Conservation (phyloP, 1,284 basidiomycete species). For the Amylostereum chailletii region DNA sequence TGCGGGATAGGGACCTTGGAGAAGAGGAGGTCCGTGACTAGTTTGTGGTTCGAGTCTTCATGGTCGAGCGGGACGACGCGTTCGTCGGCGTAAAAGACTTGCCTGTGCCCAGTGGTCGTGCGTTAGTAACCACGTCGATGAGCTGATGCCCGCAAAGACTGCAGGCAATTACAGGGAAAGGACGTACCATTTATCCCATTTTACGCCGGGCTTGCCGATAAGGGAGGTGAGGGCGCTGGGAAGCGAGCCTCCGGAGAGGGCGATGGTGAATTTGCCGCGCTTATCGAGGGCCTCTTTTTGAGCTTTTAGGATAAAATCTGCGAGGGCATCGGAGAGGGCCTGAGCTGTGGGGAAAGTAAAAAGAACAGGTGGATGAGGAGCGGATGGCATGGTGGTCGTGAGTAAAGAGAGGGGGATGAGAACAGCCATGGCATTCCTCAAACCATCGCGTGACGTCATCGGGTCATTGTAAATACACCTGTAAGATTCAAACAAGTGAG, state of each 20-base stretch:
- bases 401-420: not conserved
- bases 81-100: slow-evolving; percentile 97
- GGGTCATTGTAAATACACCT: too few species aligned
- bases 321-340: slow-evolving; percentile 57
- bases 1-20: slow-evolving; percentile 76
- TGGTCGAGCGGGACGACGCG: slow-evolving; percentile 91
- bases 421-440: too few species aligned
- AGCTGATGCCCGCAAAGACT: slow-evolving; percentile 6
- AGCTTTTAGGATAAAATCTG: slow-evolving; percentile 78
- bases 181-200: slow-evolving; percentile 92
- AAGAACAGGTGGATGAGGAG: slow-evolving; percentile 65
- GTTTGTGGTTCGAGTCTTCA: slow-evolving; percentile 84
- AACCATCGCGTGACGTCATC: too few species aligned
- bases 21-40: slow-evolving; percentile 75
- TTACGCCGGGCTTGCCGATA: slow-evolving; percentile 65
- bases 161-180: not conserved
- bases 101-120: slow-evolving; percentile 47
- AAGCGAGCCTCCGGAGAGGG: slow-evolving; percentile 89
- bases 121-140: not conserved
- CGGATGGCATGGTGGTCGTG: slow-evolving; percentile 18
- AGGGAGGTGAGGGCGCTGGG: slow-evolving; percentile 79
- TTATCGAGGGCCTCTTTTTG: slow-evolving; percentile 88
- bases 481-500: too few species aligned
- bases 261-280: slow-evolving; percentile 86
- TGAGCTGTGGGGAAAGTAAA: slow-evolving; percentile 60